Evolutionary conservation across 495 filamentous ascomycete genomes (phyloP), one percentile per base, ranked within the genome.

Genomic region (Chlorociboria aeruginascens): DNA sequence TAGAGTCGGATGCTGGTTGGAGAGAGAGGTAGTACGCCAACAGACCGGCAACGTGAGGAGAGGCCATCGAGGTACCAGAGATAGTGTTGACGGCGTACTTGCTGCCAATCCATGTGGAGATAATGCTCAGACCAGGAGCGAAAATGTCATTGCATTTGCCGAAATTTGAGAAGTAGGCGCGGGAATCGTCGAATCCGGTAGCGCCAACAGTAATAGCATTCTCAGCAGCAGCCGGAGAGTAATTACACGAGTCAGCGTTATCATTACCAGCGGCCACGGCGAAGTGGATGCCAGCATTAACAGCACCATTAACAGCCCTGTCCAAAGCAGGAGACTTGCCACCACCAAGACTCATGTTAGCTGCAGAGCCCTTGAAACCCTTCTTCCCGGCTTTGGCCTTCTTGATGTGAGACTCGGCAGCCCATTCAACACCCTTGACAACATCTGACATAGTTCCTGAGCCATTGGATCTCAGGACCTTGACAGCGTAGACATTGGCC

Each of bases 131-230:
- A 58, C 93, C 93, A 44, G 93, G 93, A 47, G 89, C 93, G 63
- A 99, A 99, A 73, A 99, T 96, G 66, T 97, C 89, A 63, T 90
- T 95, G 77, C 93, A 99, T 77, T 89, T 90, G 65, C 93, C 93
- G 69, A 81, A 97, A 82, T 99, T 99, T 78, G 93, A 97, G 82
- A 99, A 99, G 79, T 97, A 99, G 53, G 93, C 93, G 67, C 93
- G 90, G 75, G 89, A 86, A 66, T 99, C 93, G 55, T 76, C 76
- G 31, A 99, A 76, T 49, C 85, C 94, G 14, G 88, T 94, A 52
- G 93, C 93, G 63, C 89, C 93, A 50, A 99, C 93, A 41, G 93
- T 99, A 59, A 99, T 82, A 46, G 93, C 89, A 63, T 89, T 87
- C 57, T 81, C 78, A 52, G 93, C 86, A 43, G 89, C 83, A 54